Conservation (phyloP, 805 yeast genomes). For the Pichia nanzhaoensis region DNA sequence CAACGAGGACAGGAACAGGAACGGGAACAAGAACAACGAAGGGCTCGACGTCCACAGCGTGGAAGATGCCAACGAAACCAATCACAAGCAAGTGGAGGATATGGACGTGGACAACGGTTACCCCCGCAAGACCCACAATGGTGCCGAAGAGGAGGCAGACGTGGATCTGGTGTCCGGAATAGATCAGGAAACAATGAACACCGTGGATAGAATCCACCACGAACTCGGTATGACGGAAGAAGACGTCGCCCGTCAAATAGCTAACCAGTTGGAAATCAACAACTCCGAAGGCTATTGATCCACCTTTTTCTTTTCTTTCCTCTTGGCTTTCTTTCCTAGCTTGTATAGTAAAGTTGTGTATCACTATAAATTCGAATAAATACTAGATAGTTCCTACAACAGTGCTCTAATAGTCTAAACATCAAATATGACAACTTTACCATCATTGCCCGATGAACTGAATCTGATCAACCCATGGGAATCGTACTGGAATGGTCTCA, state of each 20-base stretch:
- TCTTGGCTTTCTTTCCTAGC: too few species aligned
- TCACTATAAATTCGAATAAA: background rate
- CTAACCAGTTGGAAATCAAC: conserved; percentile 8
- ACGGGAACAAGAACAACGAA: too few species aligned
- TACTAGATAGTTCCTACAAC: background rate
- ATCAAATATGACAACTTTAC: conserved; percentile 76
- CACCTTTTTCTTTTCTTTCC: too few species aligned
- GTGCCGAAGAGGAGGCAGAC: conserved; percentile 6
- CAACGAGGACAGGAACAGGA: too few species aligned
- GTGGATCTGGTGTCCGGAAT: conserved; percentile 9
- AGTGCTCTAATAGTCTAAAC: conserved; percentile 33
- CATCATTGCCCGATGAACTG: conserved; percentile 83
- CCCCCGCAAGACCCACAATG: background rate
- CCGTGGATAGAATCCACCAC: conserved; percentile 9
- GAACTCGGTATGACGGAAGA: conserved; percentile 8
- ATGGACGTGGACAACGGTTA: background rate
- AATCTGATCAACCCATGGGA: conserved; percentile 46
- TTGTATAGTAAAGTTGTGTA: background rate
- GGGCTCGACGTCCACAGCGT: too few species aligned
- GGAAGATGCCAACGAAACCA: background rate
- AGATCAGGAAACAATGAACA: conserved; percentile 9
- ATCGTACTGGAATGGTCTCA: conserved; percentile 45
- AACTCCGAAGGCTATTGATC: conserved; percentile 3
- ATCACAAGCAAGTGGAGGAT: background rate
- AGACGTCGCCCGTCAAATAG: conserved; percentile 11